These are phyloP conservation scores for Penicillium janthinellum DNA, from an alignment of 2,329 filamentous ascomycete genomes.

Conservation along the genomic window DNA sequence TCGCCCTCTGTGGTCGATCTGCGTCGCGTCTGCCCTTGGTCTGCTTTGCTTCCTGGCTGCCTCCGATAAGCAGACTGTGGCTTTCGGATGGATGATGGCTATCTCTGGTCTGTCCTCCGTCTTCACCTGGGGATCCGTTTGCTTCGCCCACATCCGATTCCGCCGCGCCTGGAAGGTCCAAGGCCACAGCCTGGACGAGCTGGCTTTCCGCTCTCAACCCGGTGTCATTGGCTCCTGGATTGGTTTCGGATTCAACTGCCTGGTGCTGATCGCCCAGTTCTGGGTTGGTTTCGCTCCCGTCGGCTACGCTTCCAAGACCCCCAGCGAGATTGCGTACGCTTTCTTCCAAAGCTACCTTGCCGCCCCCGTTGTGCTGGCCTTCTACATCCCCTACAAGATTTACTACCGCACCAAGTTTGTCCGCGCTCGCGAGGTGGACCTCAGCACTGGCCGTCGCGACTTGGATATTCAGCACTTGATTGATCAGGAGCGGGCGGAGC, in stretches of 20 bases:
- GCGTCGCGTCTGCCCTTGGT: constrained; percentile 67
- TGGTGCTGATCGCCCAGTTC: constrained; percentile 81
- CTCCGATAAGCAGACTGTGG: constrained; percentile 58
- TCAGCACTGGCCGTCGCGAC: constrained; percentile 81
- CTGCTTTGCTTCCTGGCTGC: constrained; percentile 77
- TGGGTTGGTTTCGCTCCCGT: constrained; percentile 84
- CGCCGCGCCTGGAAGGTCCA: constrained; percentile 72
- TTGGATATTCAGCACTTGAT: constrained; percentile 78
- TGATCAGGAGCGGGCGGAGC: constrained; percentile 77
- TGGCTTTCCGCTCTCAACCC: constrained; percentile 79
- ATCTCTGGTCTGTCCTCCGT: constrained; percentile 73
- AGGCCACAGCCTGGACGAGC: constrained; percentile 70
- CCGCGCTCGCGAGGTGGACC: constrained; percentile 73
- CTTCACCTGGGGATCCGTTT: constrained; percentile 82
- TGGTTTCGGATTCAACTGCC: constrained; percentile 72
- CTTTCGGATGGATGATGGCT: constrained; percentile 79
- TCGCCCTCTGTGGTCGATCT: constrained; percentile 74
- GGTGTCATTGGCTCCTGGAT: constrained; percentile 79
- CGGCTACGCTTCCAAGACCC: constrained; percentile 52
- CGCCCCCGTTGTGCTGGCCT: constrained; percentile 56
- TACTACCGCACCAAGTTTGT: constrained; percentile 71
- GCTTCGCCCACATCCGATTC: constrained; percentile 90
- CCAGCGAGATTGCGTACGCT: constrained; percentile 55
- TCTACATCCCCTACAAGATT: constrained; percentile 76
- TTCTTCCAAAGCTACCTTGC: constrained; percentile 70